Evolutionary conservation across 139 green algal genomes (phyloP).

Genomic region (Tetradesmus lagerheimii): DNA sequence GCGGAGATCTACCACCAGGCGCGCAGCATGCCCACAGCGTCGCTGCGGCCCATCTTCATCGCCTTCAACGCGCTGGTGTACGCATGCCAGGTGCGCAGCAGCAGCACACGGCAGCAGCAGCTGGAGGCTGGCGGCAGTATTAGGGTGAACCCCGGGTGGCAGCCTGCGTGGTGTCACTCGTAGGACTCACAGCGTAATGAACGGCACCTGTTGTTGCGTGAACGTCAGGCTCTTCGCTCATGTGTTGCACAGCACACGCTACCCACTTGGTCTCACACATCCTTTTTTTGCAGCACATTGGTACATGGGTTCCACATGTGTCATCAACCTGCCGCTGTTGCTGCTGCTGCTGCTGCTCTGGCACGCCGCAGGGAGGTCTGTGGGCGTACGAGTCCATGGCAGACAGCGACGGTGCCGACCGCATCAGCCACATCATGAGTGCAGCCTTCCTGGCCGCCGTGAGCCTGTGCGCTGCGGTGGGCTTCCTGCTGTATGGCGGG

Average conservation of each 20-base stretch:
- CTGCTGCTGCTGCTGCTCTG: neutral
- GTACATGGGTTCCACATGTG: too few species aligned
- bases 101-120: neutral
- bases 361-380: slow-evolving; percentile 46
- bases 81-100: slow-evolving; percentile 70
- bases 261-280: too few species aligned
- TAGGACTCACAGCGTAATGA: too few species aligned
- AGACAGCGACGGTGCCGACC: slow-evolving; percentile 12
- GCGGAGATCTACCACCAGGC: slow-evolving; percentile 99
- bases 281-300: too few species aligned
- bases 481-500: slow-evolving; percentile 97
- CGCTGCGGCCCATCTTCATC: slow-evolving; percentile 89
- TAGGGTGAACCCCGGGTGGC: too few species aligned
- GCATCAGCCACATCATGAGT: slow-evolving; percentile 61
- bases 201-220: too few species aligned
- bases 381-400: slow-evolving; percentile 57
- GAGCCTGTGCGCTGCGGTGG: slow-evolving; percentile 80
- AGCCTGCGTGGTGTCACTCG: too few species aligned
- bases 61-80: slow-evolving; percentile 92
- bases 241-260: too few species aligned
- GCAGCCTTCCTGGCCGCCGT: slow-evolving; percentile 83
- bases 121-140: too few species aligned
- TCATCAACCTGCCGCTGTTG: too few species aligned
- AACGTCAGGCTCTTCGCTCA: too few species aligned
- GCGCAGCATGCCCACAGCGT: slow-evolving; percentile 79